Base-by-base conservation (phyloP, 2,329 filamentous ascomycete genomes). In the Gnomoniopsis smithogilvyi region DNA sequence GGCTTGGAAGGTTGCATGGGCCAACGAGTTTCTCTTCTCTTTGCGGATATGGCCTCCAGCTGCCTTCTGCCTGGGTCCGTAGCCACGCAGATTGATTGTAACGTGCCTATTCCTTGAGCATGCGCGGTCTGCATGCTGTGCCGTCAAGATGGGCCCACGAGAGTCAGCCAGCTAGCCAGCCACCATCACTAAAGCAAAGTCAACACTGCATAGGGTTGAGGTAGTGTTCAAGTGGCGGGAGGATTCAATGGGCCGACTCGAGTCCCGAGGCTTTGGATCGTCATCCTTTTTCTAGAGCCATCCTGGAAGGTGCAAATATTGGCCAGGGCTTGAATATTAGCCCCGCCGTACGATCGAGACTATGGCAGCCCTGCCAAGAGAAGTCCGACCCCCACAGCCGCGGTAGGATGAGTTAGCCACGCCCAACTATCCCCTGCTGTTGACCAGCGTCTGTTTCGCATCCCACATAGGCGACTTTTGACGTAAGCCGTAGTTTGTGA, bases 281-380 rank as follows among this genome's bases (percentile, higher is more conserved):
- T 21, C 12, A 17, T 55, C 24, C 38, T 34, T 17, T 45, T 55
- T 55, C 56, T 51, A 46, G 36, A 46, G 46, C 24, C 8, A 4
- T 59, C 50, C 56, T 55, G 51, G 56, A 59, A 59, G 51, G 36
- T 33, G 51, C 22, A 30, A 30, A 30, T 30, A 30, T 30, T 30
- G 26, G 26, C 26, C 26, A 8, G 26, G 26, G 8, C 26, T 30
- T 30, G 4, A 30, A 30, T 30, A 30, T 30, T 30, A 10, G 14
- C 26, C n/a, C 48, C 48, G 26, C 17, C 21, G 26, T 21, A 21
- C 4, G 41, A 45, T 17, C 41, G 41, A 48, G 19, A 14, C 19
- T 48, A 4, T 26, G 46, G 46, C 19, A 48, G 21, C 19, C 26
- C 26, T 30, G 8, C 26, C 26, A 30, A 30, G 8, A 30, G 8